Evolutionary conservation across 176 grass and related monocot genomes (phyloP).

Genomic region (Rhipidocladum racemiflorum): DNA sequence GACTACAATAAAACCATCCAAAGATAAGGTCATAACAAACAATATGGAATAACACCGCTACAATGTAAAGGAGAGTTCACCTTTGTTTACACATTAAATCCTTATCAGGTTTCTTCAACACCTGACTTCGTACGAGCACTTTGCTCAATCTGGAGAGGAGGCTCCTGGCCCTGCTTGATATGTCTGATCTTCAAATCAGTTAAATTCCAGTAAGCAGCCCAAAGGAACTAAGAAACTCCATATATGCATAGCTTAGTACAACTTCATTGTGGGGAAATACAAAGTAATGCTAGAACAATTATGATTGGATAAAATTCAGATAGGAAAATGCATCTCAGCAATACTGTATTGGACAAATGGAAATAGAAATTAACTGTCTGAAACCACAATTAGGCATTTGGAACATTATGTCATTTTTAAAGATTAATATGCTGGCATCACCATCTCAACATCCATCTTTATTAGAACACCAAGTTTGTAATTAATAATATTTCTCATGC

Average conservation of each 20-base stretch:
- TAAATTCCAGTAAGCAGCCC: constrained; percentile 44
- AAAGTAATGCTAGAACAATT: constrained; percentile 17
- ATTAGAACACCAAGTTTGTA: not conserved
- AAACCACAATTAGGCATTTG: not conserved
- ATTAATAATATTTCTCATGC: not conserved
- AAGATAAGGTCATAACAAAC: constrained; percentile 7
- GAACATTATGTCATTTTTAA: not conserved
- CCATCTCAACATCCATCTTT: not conserved
- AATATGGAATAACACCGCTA: constrained; percentile 12
- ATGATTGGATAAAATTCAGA: not conserved
- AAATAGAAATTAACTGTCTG: not conserved
- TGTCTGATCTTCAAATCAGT: constrained; percentile 91
- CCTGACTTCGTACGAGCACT: constrained; percentile 65
- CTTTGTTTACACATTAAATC: constrained; percentile 69
- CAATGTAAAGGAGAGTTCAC: constrained; percentile 26
- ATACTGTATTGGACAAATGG: not conserved
- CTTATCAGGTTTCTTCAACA: constrained; percentile 74
- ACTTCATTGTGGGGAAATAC: not conserved
- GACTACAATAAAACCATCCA: not conserved
- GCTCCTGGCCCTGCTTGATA: constrained; percentile 80
- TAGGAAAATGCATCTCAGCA: not conserved
- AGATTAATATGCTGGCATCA: not conserved
- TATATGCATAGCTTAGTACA: constrained; percentile 1
- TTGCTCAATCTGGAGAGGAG: constrained; percentile 94
- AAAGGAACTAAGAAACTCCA: constrained; percentile 27